phyloP scores from a whole-genome alignment of 2,329 filamentous ascomycete species.

The Diaporthe ilicicola region DNA sequence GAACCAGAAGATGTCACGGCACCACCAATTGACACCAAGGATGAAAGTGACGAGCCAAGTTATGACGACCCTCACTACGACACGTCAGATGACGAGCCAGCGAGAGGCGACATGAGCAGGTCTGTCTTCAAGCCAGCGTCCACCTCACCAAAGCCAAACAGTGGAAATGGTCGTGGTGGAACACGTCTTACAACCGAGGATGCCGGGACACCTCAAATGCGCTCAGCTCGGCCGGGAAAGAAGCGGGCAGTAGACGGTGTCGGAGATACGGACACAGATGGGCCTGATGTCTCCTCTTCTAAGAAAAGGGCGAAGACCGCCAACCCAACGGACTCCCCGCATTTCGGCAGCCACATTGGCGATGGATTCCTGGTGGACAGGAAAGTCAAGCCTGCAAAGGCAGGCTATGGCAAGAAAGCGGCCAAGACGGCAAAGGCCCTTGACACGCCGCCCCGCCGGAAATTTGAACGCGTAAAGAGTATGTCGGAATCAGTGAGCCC shows the following conservation, averaged over 20 bases:
- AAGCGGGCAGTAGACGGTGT: slow-evolving; percentile 15
- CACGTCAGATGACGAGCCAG: slow-evolving; percentile 36
- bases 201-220: neutral
- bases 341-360: slow-evolving; percentile 25
- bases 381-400: neutral
- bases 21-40: slow-evolving; percentile 38
- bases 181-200: neutral
- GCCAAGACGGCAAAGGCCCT: neutral
- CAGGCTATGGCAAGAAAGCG: slow-evolving; percentile 21
- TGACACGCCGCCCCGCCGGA: neutral
- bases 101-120: slow-evolving; percentile 43
- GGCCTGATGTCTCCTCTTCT: neutral
- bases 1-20: slow-evolving; percentile 38
- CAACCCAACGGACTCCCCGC: neutral
- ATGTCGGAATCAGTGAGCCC: slow-evolving; percentile 26
- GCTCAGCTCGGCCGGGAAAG: neutral
- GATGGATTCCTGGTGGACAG: slow-evolving; percentile 17
- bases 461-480: neutral
- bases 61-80: slow-evolving; percentile 22
- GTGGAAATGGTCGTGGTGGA: neutral
- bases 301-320: slow-evolving; percentile 16
- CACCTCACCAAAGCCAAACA: slow-evolving; percentile 17
- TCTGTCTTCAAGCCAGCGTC: slow-evolving; percentile 42
- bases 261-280: neutral
- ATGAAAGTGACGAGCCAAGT: slow-evolving; percentile 35